These are phyloP conservation scores for Lathyrus tuberosus DNA, from an alignment of 306 rosid genomes.

Conservation along the genomic window DNA sequence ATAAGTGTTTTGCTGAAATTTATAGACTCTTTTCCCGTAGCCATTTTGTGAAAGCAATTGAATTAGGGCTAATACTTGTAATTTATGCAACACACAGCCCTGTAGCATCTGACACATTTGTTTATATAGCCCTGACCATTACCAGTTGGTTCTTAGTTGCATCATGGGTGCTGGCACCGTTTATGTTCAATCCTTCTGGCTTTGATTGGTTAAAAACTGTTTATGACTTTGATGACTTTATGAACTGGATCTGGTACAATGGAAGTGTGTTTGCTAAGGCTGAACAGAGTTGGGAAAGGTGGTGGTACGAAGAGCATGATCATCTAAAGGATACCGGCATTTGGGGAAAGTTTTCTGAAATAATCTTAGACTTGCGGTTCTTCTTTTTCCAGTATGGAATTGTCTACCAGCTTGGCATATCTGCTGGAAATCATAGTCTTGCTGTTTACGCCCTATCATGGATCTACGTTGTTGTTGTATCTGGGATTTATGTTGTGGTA, in stretches of 20 bases:
- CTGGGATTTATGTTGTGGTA: slow-evolving; percentile 44
- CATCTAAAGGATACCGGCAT: slow-evolving; percentile 53
- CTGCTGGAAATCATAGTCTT: slow-evolving; percentile 43
- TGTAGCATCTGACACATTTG: slow-evolving; percentile 52
- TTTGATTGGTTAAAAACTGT: slow-evolving; percentile 62
- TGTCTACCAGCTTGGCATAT: slow-evolving; percentile 56
- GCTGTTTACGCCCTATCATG: slow-evolving; percentile 55
- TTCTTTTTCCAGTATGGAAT: slow-evolving; percentile 58
- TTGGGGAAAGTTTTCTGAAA: slow-evolving; percentile 57
- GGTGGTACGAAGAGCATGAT: slow-evolving; percentile 60
- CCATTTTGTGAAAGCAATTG: slow-evolving; percentile 61
- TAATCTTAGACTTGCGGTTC: slow-evolving; percentile 54
- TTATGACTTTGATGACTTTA: slow-evolving; percentile 55
- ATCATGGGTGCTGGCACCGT: slow-evolving; percentile 55
- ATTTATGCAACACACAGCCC: slow-evolving; percentile 55
- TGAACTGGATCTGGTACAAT: slow-evolving; percentile 57
- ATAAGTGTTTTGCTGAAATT: slow-evolving; percentile 54
- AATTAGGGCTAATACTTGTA: slow-evolving; percentile 50
- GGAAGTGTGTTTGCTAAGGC: slow-evolving; percentile 58
- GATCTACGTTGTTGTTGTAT: slow-evolving; percentile 45
- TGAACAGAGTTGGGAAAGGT: slow-evolving; percentile 61
- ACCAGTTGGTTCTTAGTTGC: slow-evolving; percentile 56
- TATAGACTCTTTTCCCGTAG: slow-evolving; percentile 54
- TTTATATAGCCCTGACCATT: slow-evolving; percentile 52
- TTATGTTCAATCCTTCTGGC: slow-evolving; percentile 60